These are phyloP conservation scores for Stagonosporopsis rhizophila DNA, from an alignment of 2,329 filamentous ascomycete species.

Conservation along the genomic window DNA sequence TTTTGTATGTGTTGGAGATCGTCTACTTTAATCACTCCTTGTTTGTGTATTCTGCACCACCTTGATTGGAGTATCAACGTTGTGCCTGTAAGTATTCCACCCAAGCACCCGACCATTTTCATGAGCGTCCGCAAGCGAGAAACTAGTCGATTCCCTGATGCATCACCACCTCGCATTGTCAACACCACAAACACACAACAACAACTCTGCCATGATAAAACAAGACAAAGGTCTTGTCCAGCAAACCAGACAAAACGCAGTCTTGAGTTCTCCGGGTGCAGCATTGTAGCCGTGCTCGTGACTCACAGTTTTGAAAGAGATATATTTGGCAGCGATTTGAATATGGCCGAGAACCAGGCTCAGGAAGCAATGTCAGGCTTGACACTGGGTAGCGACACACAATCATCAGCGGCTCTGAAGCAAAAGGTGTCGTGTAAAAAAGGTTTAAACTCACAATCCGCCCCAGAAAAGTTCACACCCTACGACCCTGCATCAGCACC, in stretches of 20 bases:
- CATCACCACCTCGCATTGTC: conserved; percentile 1
- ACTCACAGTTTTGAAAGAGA: conserved; percentile 13
- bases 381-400: background rate
- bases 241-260: too few relatives aligned
- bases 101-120: background rate
- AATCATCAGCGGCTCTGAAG: background rate
- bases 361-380: background rate
- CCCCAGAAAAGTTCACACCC: conserved; percentile 42
- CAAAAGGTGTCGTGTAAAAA: background rate
- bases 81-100: too few relatives aligned
- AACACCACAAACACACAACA: background rate
- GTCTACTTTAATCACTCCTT: background rate
- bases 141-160: conserved; percentile 8
- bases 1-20: background rate
- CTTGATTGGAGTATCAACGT: too few relatives aligned
- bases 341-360: conserved; percentile 2
- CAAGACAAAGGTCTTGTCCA: too few relatives aligned
- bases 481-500: conserved; percentile 37
- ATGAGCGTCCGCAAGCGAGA: conserved; percentile 13
- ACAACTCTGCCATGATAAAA: too few relatives aligned
- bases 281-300: background rate
- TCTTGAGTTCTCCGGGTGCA: background rate
- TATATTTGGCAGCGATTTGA: conserved; percentile 2
- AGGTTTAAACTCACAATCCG: background rate
- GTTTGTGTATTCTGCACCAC: too few relatives aligned